phyloP scores from a whole-genome alignment of 768 basidiomycete genomes.

The Inosperma sp. region DNA sequence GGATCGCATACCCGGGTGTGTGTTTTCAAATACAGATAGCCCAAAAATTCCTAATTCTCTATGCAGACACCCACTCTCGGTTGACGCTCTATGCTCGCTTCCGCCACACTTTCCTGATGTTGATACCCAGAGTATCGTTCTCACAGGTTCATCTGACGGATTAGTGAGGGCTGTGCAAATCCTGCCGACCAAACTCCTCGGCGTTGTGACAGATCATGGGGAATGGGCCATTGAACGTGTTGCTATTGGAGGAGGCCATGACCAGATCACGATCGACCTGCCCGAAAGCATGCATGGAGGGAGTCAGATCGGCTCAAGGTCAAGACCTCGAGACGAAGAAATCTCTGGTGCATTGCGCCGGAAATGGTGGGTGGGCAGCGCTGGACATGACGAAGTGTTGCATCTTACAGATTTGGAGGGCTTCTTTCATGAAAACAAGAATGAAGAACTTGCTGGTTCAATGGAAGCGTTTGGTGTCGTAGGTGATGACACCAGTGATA shows the following conservation, averaged over 20 bases:
- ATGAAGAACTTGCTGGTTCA: slow-evolving; percentile 31
- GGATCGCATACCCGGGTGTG: slow-evolving; percentile 81
- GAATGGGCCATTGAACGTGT: slow-evolving; percentile 91
- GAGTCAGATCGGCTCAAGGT: slow-evolving; percentile 14
- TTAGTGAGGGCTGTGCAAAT: slow-evolving; percentile 82
- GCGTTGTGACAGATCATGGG: slow-evolving; percentile 87
- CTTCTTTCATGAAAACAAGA: slow-evolving; percentile 51
- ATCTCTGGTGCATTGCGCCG: slow-evolving; percentile 11
- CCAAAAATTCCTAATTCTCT: background rate
- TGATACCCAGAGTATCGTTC: slow-evolving; percentile 62
- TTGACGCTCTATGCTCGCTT: slow-evolving; percentile 79
- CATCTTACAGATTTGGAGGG: slow-evolving; percentile 81
- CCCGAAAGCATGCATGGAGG: slow-evolving; percentile 18
- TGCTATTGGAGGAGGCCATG: slow-evolving; percentile 46
- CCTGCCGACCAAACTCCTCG: slow-evolving; percentile 84
- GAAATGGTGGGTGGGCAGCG: slow-evolving; percentile 87
- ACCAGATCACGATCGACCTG: slow-evolving; percentile 30
- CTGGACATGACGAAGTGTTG: slow-evolving; percentile 82
- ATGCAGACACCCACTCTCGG: slow-evolving; percentile 79
- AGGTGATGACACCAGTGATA: slow-evolving; percentile 24
- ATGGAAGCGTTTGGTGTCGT: slow-evolving; percentile 22
- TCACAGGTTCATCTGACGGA: slow-evolving; percentile 92
- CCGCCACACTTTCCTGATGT: slow-evolving; percentile 57
- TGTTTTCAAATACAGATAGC: slow-evolving; percentile 1
- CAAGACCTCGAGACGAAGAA: slow-evolving; percentile 18